Conservation (phyloP, 768 basidiomycete genomes). For the Psilocybe cubensis region DNA sequence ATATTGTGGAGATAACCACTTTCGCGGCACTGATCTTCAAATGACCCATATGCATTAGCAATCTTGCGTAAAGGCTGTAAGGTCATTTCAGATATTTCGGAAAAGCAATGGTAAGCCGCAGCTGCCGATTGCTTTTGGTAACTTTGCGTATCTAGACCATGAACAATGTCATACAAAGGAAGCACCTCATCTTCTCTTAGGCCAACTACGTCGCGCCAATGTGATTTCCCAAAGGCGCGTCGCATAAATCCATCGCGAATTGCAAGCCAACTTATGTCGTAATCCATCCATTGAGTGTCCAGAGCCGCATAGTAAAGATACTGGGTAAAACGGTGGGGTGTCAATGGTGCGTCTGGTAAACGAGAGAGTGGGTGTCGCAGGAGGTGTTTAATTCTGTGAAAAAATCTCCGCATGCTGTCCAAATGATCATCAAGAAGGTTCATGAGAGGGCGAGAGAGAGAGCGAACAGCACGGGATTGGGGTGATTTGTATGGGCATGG, state of each 20-base stretch:
- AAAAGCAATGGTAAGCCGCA: background rate
- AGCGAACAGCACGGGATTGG: slow-evolving; percentile 14
- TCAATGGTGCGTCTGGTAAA: background rate
- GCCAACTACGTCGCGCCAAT: background rate
- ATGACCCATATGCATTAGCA: background rate
- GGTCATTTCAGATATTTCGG: background rate
- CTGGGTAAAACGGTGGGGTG: background rate
- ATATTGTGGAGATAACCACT: background rate
- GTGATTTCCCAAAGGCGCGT: background rate
- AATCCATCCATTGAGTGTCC: background rate
- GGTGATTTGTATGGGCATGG: slow-evolving; percentile 21
- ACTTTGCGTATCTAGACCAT: background rate
- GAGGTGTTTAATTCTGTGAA: background rate
- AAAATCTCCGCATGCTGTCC: background rate
- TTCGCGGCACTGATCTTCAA: background rate
- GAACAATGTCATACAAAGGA: background rate
- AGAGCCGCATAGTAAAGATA: background rate
- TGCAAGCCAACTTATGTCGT: background rate
- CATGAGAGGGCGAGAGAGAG: background rate
- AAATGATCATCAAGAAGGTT: background rate
- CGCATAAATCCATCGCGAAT: background rate
- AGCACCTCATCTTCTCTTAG: background rate
- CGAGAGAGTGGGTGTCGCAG: background rate
- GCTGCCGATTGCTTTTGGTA: background rate
- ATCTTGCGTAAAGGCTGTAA: background rate